Evolutionary conservation across 2,329 filamentous ascomycete genomes (phyloP), one percentile per base, ranked within the genome.

Genomic region (Colletotrichum sidae): DNA sequence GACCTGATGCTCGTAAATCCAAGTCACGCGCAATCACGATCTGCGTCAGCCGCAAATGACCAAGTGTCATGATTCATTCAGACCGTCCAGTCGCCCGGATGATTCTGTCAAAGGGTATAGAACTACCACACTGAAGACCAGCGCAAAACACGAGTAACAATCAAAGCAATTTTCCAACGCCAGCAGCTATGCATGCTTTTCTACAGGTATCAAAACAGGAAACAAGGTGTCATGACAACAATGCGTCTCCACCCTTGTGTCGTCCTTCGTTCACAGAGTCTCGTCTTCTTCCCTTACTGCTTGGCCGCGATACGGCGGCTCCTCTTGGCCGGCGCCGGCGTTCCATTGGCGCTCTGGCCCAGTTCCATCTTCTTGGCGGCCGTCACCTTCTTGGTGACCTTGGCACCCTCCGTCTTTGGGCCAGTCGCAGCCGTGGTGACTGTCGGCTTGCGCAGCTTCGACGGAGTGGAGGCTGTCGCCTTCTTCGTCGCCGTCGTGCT

Each of bases 391-490:
- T 65, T 75, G 56, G 71, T 69, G 8, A 70, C 70, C 68, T 76
- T 77, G 65, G 76, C 73, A 11, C 74, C 70, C 6, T 71, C 74
- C 51, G 74, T 70, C 70, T 76, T 76, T 55, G 65, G 53, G 7
- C 55, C 62, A 7, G 53, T 13, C 6, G 60, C 59, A 13, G 52
- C 37, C 0, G 51, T 34, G 13, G 54, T 8, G 3, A 25, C 38
- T 38, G 38, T 17, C 8, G 64, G 49, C 41, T 65, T 60, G 8
- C 55, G 54, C 17, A 50, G 45, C 59, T 64, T 66, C 6, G 58
- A 45, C 0, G 52, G 6, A 9, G 41, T 37, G 4, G 44, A 39
- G 2, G 33, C 69, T 38, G 52, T 65, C 12, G 46, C 39, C 13
- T 38, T 8, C 41, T 25, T 35, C 54, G 42, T 55, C 5, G 49